Conservation (phyloP, 306 rosid species). For the Senna tora region DNA sequence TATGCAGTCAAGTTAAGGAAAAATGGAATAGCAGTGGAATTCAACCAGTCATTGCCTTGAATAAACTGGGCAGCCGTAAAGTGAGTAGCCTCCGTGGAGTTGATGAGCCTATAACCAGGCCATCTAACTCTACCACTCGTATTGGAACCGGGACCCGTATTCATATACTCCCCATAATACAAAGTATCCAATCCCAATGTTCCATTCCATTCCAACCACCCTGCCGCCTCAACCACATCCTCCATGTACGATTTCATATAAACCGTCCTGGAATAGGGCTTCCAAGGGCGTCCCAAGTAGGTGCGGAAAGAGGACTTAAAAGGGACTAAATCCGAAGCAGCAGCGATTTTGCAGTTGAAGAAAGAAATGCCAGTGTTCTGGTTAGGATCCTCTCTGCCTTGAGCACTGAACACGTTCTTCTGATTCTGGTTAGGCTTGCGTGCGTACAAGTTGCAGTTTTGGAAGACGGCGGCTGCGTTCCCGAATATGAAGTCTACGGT, state of each 20-base stretch:
- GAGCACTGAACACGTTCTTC: constrained; percentile 80
- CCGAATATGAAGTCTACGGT: constrained; percentile 88
- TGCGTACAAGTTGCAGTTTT: constrained; percentile 80
- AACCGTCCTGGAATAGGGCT: constrained; percentile 72
- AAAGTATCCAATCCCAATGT: constrained; percentile 69
- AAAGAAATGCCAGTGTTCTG: constrained; percentile 84
- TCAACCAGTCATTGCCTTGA: constrained; percentile 70
- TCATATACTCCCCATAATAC: constrained; percentile 77
- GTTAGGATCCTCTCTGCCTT: constrained; percentile 82
- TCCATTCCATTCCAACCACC: constrained; percentile 88
- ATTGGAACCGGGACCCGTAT: constrained; percentile 71
- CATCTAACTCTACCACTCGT: constrained; percentile 66
- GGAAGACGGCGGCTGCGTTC: constrained; percentile 76
- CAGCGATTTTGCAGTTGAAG: constrained; percentile 63
- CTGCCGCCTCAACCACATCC: constrained; percentile 60
- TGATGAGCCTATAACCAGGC: constrained; percentile 81
- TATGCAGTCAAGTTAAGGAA: constrained; percentile 46
- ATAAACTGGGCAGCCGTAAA: constrained; percentile 66
- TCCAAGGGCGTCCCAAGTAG: constrained; percentile 91
- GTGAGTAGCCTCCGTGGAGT: constrained; percentile 61
- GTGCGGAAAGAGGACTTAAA: constrained; percentile 49
- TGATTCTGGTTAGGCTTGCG: constrained; percentile 67
- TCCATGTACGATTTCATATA: constrained; percentile 54
- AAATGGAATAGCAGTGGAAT: constrained; percentile 58
- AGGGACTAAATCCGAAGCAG: constrained; percentile 67